These are phyloP conservation scores for Phytopythium litorale DNA, from an alignment of 352 stramenopile genomes.

Conservation along the genomic window DNA sequence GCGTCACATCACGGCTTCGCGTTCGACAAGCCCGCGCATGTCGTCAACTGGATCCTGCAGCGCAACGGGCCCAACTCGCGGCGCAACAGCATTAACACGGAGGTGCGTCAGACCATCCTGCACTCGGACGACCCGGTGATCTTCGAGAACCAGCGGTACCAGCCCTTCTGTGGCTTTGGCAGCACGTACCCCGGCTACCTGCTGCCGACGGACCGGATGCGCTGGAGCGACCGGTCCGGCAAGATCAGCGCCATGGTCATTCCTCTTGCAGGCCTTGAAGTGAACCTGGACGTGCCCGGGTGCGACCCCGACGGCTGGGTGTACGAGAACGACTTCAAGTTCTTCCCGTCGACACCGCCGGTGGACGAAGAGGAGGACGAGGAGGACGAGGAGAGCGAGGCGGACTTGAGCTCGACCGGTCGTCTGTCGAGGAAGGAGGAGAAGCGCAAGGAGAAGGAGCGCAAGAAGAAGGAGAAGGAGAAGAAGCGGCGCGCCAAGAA, in stretches of 20 bases:
- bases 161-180: conserved; percentile 80
- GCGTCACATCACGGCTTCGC: conserved; percentile 72
- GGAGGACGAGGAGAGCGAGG: conserved; percentile 14
- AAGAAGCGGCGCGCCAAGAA: conserved; percentile 29
- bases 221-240: conserved; percentile 81
- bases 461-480: conserved; percentile 10
- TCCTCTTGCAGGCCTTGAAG: conserved; percentile 55
- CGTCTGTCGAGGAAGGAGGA: conserved; percentile 1
- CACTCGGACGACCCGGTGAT: conserved; percentile 71
- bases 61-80: conserved; percentile 17
- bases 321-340: conserved; percentile 82
- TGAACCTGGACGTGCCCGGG: conserved; percentile 51
- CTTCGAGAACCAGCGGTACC: conserved; percentile 86
- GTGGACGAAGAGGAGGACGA: conserved; percentile 19
- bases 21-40: conserved; percentile 72
- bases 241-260: conserved; percentile 72
- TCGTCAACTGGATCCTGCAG: conserved; percentile 76
- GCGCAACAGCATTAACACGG: conserved; percentile 55
- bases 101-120: conserved; percentile 66
- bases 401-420: neutral
- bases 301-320: conserved; percentile 82
- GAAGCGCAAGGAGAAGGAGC: conserved; percentile 3
- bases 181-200: conserved; percentile 80
- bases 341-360: conserved; percentile 56
- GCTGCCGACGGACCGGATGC: conserved; percentile 71